These are phyloP conservation scores for Xerocomus spinulosus DNA, from an alignment of 768 basidiomycete species.

Conservation along the genomic window DNA sequence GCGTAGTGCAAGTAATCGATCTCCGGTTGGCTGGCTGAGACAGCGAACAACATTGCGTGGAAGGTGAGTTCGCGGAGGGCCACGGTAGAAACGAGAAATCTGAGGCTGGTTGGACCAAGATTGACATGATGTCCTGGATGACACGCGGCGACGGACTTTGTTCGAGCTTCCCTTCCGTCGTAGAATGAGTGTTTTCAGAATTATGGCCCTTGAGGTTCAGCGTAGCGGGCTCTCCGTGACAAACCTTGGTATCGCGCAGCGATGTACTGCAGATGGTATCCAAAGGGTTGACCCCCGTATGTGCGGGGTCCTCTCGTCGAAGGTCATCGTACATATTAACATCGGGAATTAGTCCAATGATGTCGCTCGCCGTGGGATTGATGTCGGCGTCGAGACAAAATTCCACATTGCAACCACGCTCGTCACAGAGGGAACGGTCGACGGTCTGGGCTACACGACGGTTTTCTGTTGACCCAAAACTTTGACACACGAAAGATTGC, in stretches of 20 bases:
- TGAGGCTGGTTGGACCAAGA: slow-evolving; percentile 19
- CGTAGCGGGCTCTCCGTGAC: background rate
- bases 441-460: background rate
- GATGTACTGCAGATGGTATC: slow-evolving; percentile 29
- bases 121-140: slow-evolving; percentile 31
- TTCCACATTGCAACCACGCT: background rate
- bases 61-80: slow-evolving; percentile 3
- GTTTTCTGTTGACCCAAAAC: background rate
- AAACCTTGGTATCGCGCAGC: background rate
- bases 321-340: slow-evolving; percentile 34
- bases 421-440: background rate
- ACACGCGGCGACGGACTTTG: slow-evolving; percentile 25
- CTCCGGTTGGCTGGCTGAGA: background rate
- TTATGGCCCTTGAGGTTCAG: background rate
- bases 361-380: slow-evolving; percentile 8
- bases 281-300: slow-evolving; percentile 37
- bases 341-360: slow-evolving; percentile 29
- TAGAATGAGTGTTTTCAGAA: background rate
- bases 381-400: slow-evolving; percentile 7
- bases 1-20: background rate
- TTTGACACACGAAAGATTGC: background rate
- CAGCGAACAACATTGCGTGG: background rate
- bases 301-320: slow-evolving; percentile 12
- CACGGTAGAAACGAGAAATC: slow-evolving; percentile 7
- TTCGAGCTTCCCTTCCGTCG: background rate